phyloP scores from a whole-genome alignment of 2,329 filamentous ascomycete species.

The Apiospora pterosperma region DNA sequence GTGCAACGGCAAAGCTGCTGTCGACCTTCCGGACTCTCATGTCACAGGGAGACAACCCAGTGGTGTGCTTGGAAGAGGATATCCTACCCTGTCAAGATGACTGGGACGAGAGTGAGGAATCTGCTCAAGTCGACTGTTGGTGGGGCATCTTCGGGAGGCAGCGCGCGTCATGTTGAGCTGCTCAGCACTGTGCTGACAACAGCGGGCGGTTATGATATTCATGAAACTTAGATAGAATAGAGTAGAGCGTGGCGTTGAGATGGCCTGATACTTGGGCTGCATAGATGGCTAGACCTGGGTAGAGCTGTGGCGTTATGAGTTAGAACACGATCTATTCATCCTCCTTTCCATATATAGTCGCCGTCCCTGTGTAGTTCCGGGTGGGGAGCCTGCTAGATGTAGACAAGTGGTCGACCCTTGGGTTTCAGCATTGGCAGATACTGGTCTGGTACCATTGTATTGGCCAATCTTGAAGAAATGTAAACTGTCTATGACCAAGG shows the following conservation, averaged over 20 bases:
- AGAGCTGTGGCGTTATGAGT: neutral
- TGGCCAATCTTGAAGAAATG: too few relatives aligned
- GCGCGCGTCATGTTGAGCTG: neutral
- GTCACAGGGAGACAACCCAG: constrained; percentile 40
- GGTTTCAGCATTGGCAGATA: neutral
- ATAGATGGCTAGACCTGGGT: neutral
- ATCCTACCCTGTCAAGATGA: constrained; percentile 68
- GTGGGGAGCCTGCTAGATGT: neutral
- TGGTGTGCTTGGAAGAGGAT: constrained; percentile 57
- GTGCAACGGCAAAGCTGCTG: constrained; percentile 60
- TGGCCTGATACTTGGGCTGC: neutral
- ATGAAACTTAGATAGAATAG: neutral
- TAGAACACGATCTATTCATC: neutral
- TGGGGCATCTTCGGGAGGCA: constrained; percentile 56
- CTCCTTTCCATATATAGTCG: neutral
- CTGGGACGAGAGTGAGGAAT: constrained; percentile 58
- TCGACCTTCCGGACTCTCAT: constrained; percentile 61
- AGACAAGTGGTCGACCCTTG: neutral
- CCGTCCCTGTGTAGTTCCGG: neutral
- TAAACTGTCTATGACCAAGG: neutral
- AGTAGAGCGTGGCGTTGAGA: neutral
- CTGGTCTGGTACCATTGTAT: neutral
- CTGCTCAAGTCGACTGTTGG: constrained; percentile 59
- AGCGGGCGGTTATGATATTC: neutral
- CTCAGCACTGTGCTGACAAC: neutral